Evolutionary conservation across 1,284 basidiomycete species (phyloP).

Genomic region (Porodaedalea pini): DNA sequence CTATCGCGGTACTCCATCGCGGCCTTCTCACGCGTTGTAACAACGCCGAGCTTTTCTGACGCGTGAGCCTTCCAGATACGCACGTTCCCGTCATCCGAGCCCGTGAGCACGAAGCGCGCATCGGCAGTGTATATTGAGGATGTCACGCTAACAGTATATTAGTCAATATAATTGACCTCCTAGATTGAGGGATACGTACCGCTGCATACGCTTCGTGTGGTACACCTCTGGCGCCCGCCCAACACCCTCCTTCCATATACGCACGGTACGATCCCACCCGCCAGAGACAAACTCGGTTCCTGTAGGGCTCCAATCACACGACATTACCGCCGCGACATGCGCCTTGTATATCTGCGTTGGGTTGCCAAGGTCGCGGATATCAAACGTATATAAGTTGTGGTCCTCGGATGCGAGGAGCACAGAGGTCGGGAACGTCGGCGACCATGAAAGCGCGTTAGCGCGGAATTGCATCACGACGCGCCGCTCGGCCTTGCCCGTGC

Average conservation of each 20-base stretch:
- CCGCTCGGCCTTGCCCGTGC: slow-evolving; percentile 92
- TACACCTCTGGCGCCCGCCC: slow-evolving; percentile 89
- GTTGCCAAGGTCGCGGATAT: slow-evolving; percentile 80
- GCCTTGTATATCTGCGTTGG: slow-evolving; percentile 97
- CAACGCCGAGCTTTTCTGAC: slow-evolving; percentile 87
- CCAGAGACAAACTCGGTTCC: slow-evolving; percentile 96
- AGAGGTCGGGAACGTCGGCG: slow-evolving; percentile 90
- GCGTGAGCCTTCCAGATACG: slow-evolving; percentile 96
- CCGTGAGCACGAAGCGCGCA: slow-evolving; percentile 88
- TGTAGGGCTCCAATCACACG: slow-evolving; percentile 91
- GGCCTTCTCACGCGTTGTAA: slow-evolving; percentile 89
- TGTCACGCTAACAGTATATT: slow-evolving; percentile 47
- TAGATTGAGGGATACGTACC: slow-evolving; percentile 42
- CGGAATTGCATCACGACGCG: slow-evolving; percentile 87
- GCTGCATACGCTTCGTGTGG: slow-evolving; percentile 99
- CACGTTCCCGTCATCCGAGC: slow-evolving; percentile 96
- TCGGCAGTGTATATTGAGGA: slow-evolving; percentile 84
- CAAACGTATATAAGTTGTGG: slow-evolving; percentile 98
- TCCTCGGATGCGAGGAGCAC: slow-evolving; percentile 95
- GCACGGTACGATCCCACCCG: slow-evolving; percentile 92
- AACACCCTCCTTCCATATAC: slow-evolving; percentile 89
- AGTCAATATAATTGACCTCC: background rate
- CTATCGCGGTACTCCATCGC: slow-evolving; percentile 91
- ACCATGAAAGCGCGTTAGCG: slow-evolving; percentile 90
- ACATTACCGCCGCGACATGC: slow-evolving; percentile 94